phyloP scores from a whole-genome alignment of 768 basidiomycete species.

The Xanthoconium stramineum region DNA sequence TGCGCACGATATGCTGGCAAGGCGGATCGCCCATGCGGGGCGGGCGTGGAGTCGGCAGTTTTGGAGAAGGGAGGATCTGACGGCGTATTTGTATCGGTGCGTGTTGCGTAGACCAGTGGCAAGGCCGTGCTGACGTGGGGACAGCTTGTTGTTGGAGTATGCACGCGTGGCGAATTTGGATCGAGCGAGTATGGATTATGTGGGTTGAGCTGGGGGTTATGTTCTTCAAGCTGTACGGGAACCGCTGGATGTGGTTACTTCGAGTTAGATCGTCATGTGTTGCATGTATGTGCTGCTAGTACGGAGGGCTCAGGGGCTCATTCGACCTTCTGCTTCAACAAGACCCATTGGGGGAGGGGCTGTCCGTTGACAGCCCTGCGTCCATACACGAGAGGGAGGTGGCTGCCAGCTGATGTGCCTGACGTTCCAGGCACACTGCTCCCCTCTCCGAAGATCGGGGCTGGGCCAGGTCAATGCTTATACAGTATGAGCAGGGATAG shows the following conservation, averaged over 20 bases:
- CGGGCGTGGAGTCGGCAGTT: slow-evolving; percentile 52
- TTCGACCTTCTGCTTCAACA: too few species aligned
- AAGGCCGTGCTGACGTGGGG: background rate
- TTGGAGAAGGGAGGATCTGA: slow-evolving; percentile 62
- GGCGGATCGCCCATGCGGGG: slow-evolving; percentile 54
- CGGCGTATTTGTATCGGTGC: slow-evolving; percentile 57
- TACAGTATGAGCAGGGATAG: too few species aligned
- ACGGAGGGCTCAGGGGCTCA: too few species aligned
- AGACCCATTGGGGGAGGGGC: too few species aligned
- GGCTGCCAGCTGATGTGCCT: too few species aligned
- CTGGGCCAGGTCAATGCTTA: too few species aligned
- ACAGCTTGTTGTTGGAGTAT: slow-evolving; percentile 53
- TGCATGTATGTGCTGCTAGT: too few species aligned
- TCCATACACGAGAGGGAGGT: too few species aligned
- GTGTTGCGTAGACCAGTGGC: background rate
- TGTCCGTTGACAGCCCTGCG: too few species aligned
- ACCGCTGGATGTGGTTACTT: background rate
- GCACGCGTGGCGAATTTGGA: slow-evolving; percentile 48
- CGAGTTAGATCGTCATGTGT: too few species aligned
- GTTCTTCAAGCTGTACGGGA: background rate
- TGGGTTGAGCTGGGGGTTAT: background rate
- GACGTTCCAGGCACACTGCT: too few species aligned
- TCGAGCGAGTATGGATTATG: slow-evolving; percentile 41
- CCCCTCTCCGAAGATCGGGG: too few species aligned
- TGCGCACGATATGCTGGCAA: slow-evolving; percentile 58